These are phyloP conservation scores for Xylaria longipes DNA, from an alignment of 495 filamentous ascomycete genomes.

Conservation along the genomic window DNA sequence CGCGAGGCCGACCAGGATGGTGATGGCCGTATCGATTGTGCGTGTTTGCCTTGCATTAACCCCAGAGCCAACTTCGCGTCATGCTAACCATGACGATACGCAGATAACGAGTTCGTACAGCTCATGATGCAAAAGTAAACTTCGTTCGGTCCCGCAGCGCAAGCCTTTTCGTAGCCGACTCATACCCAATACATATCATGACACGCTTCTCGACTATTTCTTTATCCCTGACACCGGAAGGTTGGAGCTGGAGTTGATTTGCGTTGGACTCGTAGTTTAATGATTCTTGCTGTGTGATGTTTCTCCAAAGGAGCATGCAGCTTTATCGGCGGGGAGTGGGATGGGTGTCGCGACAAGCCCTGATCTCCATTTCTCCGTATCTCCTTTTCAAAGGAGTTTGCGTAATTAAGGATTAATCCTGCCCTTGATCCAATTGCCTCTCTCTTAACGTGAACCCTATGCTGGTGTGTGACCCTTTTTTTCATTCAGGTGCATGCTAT, in stretches of 20 bases:
- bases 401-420: slow-evolving; percentile 18
- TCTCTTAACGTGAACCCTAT: neutral
- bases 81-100: slow-evolving; percentile 42
- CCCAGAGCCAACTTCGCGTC: neutral
- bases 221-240: slow-evolving; percentile 21
- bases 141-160: slow-evolving; percentile 28
- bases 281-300: slow-evolving; percentile 15
- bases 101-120: slow-evolving; percentile 99
- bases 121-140: slow-evolving; percentile 99
- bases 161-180: slow-evolving; percentile 31
- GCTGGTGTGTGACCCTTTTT: neutral
- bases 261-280: slow-evolving; percentile 18
- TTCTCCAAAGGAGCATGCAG: neutral
- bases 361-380: slow-evolving; percentile 8
- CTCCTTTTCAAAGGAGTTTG: slow-evolving; percentile 13
- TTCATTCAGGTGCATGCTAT: neutral
- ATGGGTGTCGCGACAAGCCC: neutral
- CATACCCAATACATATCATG: slow-evolving; percentile 41
- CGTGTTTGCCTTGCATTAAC: slow-evolving; percentile 27
- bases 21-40: slow-evolving; percentile 96
- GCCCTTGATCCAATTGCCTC: neutral
- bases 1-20: slow-evolving; percentile 99
- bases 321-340: neutral
- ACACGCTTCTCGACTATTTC: slow-evolving; percentile 31
- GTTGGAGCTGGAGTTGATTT: slow-evolving; percentile 21